These are phyloP conservation scores for Amborella trichopoda DNA, from an alignment of 164 flowering plant genomes.

Conservation along the genomic window DNA sequence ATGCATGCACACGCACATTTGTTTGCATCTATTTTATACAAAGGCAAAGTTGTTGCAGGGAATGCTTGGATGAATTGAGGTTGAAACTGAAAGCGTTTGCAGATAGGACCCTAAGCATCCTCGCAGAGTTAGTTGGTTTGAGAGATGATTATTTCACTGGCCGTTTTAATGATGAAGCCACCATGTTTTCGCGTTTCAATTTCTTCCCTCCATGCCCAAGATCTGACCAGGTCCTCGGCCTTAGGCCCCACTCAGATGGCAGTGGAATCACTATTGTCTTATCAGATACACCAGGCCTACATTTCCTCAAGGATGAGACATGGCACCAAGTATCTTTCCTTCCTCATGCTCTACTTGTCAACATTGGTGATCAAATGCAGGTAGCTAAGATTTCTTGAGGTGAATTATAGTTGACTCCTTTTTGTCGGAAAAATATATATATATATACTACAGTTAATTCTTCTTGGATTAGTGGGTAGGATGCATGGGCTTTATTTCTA, in stretches of 20 bases:
- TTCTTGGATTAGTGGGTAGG: too few relatives aligned
- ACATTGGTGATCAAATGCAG: conserved; percentile 32
- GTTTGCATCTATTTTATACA: too few relatives aligned
- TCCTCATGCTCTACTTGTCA: conserved; percentile 36
- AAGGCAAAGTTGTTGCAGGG: too few relatives aligned
- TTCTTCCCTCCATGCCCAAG: conserved; percentile 33
- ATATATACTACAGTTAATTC: too few relatives aligned
- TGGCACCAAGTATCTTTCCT: conserved; percentile 35
- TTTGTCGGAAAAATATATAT: too few relatives aligned
- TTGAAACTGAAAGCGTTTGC: conserved; percentile 8
- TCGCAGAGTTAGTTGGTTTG: conserved; percentile 28
- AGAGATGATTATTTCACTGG: conserved; percentile 26
- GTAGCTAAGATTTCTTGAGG: too few relatives aligned
- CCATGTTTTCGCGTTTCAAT: conserved; percentile 26
- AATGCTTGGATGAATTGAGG: conserved; percentile 19
- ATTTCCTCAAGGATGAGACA: conserved; percentile 27
- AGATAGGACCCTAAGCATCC: conserved; percentile 18
- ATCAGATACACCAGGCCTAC: conserved; percentile 55
- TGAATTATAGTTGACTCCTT: too few relatives aligned
- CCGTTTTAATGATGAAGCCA: conserved; percentile 15
- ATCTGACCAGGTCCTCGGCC: conserved; percentile 33
- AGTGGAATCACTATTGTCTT: conserved; percentile 32
- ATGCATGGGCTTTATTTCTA: too few relatives aligned
- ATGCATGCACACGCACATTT: too few relatives aligned
- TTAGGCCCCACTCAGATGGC: conserved; percentile 48